Evolutionary conservation across 805 yeast genomes (phyloP).

Genomic region (Allodekkera sacchari): DNA sequence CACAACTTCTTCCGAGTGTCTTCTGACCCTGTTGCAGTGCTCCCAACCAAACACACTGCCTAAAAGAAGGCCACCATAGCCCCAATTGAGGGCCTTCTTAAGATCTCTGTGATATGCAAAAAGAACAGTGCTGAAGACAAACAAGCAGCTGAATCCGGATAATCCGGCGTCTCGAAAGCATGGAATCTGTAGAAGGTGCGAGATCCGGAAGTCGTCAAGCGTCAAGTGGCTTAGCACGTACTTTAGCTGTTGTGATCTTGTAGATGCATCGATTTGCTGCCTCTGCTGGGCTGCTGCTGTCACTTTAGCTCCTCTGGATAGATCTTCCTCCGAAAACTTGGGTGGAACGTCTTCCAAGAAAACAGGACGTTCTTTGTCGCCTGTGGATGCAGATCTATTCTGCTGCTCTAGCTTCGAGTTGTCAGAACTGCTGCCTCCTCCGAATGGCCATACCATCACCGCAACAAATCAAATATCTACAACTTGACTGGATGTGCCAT

Average conservation of each 20-base stretch:
- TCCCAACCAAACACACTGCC: constrained; percentile 90
- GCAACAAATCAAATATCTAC: background rate
- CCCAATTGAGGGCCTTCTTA: constrained; percentile 68
- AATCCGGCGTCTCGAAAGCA: constrained; percentile 76
- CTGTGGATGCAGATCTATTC: constrained; percentile 3
- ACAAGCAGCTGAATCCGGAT: constrained; percentile 66
- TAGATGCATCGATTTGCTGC: constrained; percentile 4
- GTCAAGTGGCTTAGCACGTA: constrained; percentile 26
- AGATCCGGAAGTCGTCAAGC: constrained; percentile 42
- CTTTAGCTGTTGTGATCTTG: constrained; percentile 16
- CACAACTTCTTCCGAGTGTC: constrained; percentile 58
- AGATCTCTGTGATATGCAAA: constrained; percentile 59
- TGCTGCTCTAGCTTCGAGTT: constrained; percentile 4
- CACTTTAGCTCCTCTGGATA: constrained; percentile 1
- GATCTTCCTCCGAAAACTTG: constrained; percentile 25
- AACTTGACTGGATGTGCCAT: too few species aligned
- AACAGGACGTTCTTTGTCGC: constrained; percentile 15
- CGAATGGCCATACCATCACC: constrained; percentile 11
- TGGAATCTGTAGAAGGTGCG: constrained; percentile 51
- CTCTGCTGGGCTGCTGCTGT: background rate
- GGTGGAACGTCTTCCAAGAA: constrained; percentile 47
- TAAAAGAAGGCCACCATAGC: constrained; percentile 64
- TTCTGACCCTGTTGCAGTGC: constrained; percentile 71
- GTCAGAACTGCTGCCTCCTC: constrained; percentile 3
- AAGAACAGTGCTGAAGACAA: constrained; percentile 59